Conservation (phyloP, 805 yeast species). For the Lipomyces kockii region DNA sequence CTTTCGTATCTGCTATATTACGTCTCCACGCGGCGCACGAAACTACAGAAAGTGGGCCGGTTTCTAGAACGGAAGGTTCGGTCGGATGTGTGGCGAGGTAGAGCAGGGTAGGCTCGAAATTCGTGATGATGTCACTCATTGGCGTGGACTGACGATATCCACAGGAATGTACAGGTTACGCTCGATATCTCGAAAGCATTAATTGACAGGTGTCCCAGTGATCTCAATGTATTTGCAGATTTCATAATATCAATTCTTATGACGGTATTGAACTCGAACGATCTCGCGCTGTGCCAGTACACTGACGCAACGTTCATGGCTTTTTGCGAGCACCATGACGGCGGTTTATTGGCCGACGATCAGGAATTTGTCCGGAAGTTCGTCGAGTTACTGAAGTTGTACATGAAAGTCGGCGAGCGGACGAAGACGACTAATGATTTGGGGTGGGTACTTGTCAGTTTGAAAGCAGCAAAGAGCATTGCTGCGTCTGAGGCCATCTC, state of each 20-base stretch:
- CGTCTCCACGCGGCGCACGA: constrained; percentile 86
- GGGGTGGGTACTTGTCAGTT: constrained; percentile 20
- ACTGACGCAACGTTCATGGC: constrained; percentile 46
- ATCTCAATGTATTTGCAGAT: constrained; percentile 79
- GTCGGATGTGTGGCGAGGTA: constrained; percentile 61
- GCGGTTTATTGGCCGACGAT: constrained; percentile 69
- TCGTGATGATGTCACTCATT: background rate
- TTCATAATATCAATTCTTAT: constrained; percentile 66
- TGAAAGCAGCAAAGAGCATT: constrained; percentile 30
- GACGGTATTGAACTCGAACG: constrained; percentile 59
- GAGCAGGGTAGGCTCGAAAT: constrained; percentile 55
- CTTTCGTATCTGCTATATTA: constrained; percentile 84
- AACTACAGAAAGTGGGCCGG: constrained; percentile 81
- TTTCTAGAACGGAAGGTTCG: constrained; percentile 67
- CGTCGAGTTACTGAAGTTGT: constrained; percentile 43
- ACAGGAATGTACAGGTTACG: constrained; percentile 73
- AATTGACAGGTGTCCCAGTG: constrained; percentile 76
- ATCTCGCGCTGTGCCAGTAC: constrained; percentile 62
- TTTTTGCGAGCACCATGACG: constrained; percentile 60
- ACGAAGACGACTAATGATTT: constrained; percentile 7
- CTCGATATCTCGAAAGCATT: constrained; percentile 69
- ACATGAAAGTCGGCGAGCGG: constrained; percentile 27
- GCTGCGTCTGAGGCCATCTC: constrained; percentile 35
- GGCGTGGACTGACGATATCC: background rate
- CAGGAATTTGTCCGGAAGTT: constrained; percentile 58